phyloP scores from a whole-genome alignment of 2,329 filamentous ascomycete species.

The Aspergillus fumigatiaffinis region DNA sequence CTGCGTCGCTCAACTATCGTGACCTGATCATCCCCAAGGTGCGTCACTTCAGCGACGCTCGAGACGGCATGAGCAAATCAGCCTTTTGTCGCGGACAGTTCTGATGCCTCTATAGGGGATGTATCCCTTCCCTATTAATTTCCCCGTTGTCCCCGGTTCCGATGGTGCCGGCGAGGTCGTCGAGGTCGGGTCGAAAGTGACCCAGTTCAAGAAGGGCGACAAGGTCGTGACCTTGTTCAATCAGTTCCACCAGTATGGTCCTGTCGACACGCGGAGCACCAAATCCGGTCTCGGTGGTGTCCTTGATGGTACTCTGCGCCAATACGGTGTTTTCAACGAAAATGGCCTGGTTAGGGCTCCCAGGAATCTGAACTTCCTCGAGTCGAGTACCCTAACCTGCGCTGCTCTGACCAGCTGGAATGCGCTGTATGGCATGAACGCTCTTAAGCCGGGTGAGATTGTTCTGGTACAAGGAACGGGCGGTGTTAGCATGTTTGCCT shows the following conservation, averaged over 20 bases:
- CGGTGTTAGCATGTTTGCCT: conserved; percentile 55
- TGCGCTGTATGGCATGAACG: conserved; percentile 56
- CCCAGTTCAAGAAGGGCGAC: conserved; percentile 55
- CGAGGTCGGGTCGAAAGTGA: conserved; percentile 53
- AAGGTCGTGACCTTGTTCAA: conserved; percentile 58
- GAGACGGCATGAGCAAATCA: not conserved
- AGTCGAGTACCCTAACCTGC: conserved; percentile 57
- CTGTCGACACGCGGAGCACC: conserved; percentile 36
- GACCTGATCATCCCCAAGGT: conserved; percentile 46
- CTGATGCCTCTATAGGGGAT: conserved; percentile 19
- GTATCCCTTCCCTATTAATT: conserved; percentile 30
- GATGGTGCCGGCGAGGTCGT: conserved; percentile 45
- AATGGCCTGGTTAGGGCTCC: conserved; percentile 64
- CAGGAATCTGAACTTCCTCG: conserved; percentile 48
- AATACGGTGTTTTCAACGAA: conserved; percentile 66
- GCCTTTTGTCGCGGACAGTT: not conserved
- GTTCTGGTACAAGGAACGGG: conserved; percentile 61
- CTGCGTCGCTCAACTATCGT: conserved; percentile 49
- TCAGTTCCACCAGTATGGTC: conserved; percentile 52
- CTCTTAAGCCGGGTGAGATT: conserved; percentile 52
- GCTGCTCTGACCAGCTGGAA: conserved; percentile 65
- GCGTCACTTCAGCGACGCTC: conserved; percentile 41
- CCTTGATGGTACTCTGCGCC: conserved; percentile 64
- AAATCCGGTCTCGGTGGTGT: conserved; percentile 63
- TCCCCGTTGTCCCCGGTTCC: conserved; percentile 32